Base-by-base conservation (phyloP, 1,284 basidiomycete genomes). In the Apiotrichum gamsii region DNA sequence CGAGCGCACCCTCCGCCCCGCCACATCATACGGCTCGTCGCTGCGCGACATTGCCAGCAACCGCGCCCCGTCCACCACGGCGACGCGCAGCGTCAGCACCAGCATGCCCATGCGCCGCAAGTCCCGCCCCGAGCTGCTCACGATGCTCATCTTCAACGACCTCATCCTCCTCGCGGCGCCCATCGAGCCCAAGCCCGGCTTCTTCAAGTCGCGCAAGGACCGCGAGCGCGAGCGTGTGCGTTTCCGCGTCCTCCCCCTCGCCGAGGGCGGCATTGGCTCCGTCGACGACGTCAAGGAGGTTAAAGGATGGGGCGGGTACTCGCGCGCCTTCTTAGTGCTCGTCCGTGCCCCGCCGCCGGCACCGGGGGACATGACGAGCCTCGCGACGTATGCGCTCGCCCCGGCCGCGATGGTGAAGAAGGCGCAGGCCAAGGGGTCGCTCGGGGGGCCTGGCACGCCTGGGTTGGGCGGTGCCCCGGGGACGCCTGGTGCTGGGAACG, bases 91-190 rank as follows among this genome's bases (percentile, higher is more conserved):
- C 40, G 29, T 10, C 42, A 24, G 8, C 25, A 49, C 25, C 31
- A 47, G 37, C 30, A 28, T 42, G n/a, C 23, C 23, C 28, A 21
- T 41, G 20, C 32, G 36, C 33, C 45, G 49, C 39, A 51, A 49
- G 29, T 50, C 56, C 29, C 64, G 64, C 20, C 60, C 64, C 18
- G 59, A 62, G 25, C 64, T 80, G 3, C 78, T 80, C 57, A 61
- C 58, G 6, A 76, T 77, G 35, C 77, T 85, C 45, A 75, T 87
- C 8, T 86, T 88, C 64, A 80, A 80, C 31, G 85, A 88, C 71
- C 57, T 87, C 30, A 64, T 86, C 19, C 57, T 87, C 24, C 61
- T 86, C 18, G 75, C 77, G 15, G 69, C 69, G 23, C 67, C 67
- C 10, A 32, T 60, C 18, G 58, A 49, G 34, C 70, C 61, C 15